Evolutionary conservation across 163 green algal species (phyloP).

Genomic region (Scenedesmus sp.): DNA sequence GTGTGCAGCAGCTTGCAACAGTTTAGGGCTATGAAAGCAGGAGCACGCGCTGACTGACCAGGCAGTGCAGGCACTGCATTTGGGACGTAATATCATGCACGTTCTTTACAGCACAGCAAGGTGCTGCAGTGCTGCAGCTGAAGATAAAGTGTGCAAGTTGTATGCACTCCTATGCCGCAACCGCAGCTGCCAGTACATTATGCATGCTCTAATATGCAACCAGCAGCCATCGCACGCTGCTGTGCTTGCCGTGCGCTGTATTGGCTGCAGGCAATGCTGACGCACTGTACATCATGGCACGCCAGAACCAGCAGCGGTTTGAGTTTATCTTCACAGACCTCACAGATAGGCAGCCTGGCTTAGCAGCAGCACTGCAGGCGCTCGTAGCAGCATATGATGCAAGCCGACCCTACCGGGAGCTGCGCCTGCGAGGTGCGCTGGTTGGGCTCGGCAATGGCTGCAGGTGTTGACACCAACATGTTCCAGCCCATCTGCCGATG

Average conservation of each 20-base stretch:
- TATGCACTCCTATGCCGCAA: too few species aligned
- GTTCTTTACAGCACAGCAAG: too few species aligned
- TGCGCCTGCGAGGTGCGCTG: slow-evolving; percentile 73
- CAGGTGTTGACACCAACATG: too few species aligned
- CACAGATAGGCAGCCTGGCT: neutral
- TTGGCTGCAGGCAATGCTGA: slow-evolving; percentile 63
- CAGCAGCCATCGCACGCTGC: neutral
- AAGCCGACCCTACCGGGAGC: slow-evolving; percentile 77
- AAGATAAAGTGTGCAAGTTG: too few species aligned
- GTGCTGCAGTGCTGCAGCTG: too few species aligned
- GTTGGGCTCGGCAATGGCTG: neutral
- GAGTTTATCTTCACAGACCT: slow-evolving; percentile 88
- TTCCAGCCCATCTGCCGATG: neutral
- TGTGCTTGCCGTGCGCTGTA: too few species aligned
- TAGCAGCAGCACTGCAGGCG: slow-evolving; percentile 11
- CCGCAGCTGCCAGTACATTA: too few species aligned
- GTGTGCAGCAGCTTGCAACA: neutral
- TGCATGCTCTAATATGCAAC: too few species aligned
- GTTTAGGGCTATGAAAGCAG: neutral
- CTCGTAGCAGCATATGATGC: slow-evolving; percentile 71
- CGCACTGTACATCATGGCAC: slow-evolving; percentile 76
- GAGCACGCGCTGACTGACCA: neutral
- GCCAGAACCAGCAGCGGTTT: slow-evolving; percentile 75
- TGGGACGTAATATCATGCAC: too few species aligned
- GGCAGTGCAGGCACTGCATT: too few species aligned